Percentiles rank a stretch among this genome's conserved stretches.
phyloP scores from a whole-genome alignment of 768 basidiomycete genomes.

The Tulasnella sp. region DNA sequence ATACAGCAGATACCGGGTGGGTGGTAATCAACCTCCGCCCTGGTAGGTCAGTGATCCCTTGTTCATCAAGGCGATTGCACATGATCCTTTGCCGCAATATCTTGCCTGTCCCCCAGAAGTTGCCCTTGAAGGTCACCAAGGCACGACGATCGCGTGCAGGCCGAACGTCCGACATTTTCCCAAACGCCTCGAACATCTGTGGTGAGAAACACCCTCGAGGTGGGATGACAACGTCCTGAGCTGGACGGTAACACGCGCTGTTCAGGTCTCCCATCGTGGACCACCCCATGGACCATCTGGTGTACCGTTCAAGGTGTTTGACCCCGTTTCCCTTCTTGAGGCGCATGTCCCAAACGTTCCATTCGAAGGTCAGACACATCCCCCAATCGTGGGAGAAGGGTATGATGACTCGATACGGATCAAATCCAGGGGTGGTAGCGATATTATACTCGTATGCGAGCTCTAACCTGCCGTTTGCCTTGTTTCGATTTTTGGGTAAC shows the following conservation, averaged over 20 bases:
- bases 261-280: constrained; percentile 29
- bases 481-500: background rate
- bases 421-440: constrained; percentile 17
- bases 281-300: constrained; percentile 21
- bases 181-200: constrained; percentile 23
- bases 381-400: constrained; percentile 30
- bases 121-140: constrained; percentile 27
- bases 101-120: constrained; percentile 29
- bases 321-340: constrained; percentile 7
- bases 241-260: constrained; percentile 28
- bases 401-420: constrained; percentile 21
- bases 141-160: constrained; percentile 22
- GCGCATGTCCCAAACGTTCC: constrained; percentile 22
- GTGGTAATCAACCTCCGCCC: background rate
- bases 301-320: background rate
- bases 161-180: constrained; percentile 20
- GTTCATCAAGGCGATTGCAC: constrained; percentile 23
- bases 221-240: constrained; percentile 28
- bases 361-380: constrained; percentile 25
- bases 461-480: constrained; percentile 21
- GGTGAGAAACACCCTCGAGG: constrained; percentile 25
- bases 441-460: constrained; percentile 22
- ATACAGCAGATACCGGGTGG: constrained; percentile 20
- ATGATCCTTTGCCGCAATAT: constrained; percentile 23
- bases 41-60: constrained; percentile 18